phyloP scores from a whole-genome alignment of 2,329 filamentous ascomycete genomes.

The Xylaria sp. region DNA sequence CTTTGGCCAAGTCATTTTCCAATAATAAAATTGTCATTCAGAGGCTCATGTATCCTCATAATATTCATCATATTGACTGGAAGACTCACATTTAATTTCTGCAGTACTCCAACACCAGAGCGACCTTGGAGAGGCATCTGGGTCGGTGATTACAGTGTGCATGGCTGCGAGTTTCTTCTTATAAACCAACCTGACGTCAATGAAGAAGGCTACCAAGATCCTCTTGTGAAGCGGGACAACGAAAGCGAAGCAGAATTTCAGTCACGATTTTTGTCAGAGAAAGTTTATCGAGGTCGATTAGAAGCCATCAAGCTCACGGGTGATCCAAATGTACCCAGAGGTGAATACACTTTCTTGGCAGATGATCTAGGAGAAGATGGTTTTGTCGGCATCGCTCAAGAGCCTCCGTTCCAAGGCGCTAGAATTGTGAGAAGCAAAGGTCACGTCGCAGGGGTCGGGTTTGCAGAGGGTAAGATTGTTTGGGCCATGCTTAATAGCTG shows the following conservation, averaged over 20 bases:
- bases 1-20: background rate
- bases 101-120: constrained; percentile 73
- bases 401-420: constrained; percentile 77
- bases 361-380: constrained; percentile 79
- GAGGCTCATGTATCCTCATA: no score
- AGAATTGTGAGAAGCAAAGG: constrained; percentile 79
- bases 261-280: constrained; percentile 57
- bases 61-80: background rate
- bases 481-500: constrained; percentile 16
- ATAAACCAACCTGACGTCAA: constrained; percentile 77
- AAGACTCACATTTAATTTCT: constrained; percentile 14
- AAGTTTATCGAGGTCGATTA: constrained; percentile 72
- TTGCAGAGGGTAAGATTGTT: constrained; percentile 72
- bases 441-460: constrained; percentile 81
- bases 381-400: constrained; percentile 70
- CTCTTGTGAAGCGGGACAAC: constrained; percentile 52
- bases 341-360: constrained; percentile 83
- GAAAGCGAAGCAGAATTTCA: constrained; percentile 62
- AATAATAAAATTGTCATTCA: background rate
- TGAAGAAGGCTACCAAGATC: constrained; percentile 56
- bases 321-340: constrained; percentile 88
- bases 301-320: constrained; percentile 92
- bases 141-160: constrained; percentile 88
- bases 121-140: constrained; percentile 93
- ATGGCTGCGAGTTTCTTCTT: constrained; percentile 89